Evolutionary conservation across 305 asterid species (phyloP).

Genomic region (Fraxinus dipetala): DNA sequence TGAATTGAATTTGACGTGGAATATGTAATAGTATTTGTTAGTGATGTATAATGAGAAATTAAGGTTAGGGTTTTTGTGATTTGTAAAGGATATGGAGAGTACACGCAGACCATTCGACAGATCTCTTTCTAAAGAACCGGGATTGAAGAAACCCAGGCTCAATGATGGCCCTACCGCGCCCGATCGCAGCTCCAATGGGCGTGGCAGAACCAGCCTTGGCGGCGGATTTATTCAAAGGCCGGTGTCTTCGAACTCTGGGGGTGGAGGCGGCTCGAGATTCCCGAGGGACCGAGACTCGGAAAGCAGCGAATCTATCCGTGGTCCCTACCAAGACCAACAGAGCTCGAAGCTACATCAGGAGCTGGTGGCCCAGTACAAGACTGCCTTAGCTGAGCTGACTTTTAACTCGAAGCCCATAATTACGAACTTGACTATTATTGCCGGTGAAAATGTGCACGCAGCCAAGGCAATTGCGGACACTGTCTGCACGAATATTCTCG

Average conservation of each 20-base stretch:
- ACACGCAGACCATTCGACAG: slow-evolving; percentile 44
- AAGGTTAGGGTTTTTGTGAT: slow-evolving; percentile 36
- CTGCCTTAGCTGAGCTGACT: slow-evolving; percentile 75
- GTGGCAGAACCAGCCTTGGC: slow-evolving; percentile 5
- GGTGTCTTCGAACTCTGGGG: slow-evolving; percentile 30
- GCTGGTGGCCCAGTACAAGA: slow-evolving; percentile 74
- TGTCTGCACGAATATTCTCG: slow-evolving; percentile 67
- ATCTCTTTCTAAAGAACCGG: slow-evolving; percentile 56
- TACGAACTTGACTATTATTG: slow-evolving; percentile 84
- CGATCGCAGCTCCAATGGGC: slow-evolving; percentile 62
- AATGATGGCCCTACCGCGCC: slow-evolving; percentile 41
- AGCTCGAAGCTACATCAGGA: slow-evolving; percentile 54
- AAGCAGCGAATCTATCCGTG: slow-evolving; percentile 51
- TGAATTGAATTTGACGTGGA: not conserved
- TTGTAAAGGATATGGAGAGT: slow-evolving; percentile 42
- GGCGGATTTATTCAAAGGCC: slow-evolving; percentile 45
- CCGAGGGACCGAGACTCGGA: slow-evolving; percentile 49
- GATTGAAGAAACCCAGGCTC: slow-evolving; percentile 75
- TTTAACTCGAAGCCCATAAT: slow-evolving; percentile 88
- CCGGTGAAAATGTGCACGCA: slow-evolving; percentile 79
- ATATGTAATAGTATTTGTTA: slow-evolving; percentile 11
- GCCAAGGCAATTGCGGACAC: slow-evolving; percentile 73
- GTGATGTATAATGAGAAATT: slow-evolving; percentile 22
- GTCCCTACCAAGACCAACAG: slow-evolving; percentile 44
- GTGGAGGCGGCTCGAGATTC: slow-evolving; percentile 30